These are phyloP conservation scores for Cryphonectria naterciae DNA, from an alignment of 2,329 filamentous ascomycete species.

Conservation along the genomic window DNA sequence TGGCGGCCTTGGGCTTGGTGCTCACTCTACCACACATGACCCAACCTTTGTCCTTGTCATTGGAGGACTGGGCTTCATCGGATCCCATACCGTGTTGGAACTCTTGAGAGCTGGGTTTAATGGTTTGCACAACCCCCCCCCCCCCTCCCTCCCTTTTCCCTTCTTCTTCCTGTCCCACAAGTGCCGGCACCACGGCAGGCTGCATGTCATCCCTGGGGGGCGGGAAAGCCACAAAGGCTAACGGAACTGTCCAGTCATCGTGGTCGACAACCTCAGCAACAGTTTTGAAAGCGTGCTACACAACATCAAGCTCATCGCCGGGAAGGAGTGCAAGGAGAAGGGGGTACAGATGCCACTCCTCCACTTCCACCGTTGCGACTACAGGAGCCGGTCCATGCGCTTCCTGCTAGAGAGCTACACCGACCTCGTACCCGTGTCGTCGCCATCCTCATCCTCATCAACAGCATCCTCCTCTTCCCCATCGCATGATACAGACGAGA, in stretches of 20 bases:
- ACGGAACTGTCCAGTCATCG: constrained; percentile 41
- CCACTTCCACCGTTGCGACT: constrained; percentile 45
- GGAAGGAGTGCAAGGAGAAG: constrained; percentile 35
- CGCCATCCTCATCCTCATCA: background rate
- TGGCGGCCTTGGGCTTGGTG: constrained; percentile 20
- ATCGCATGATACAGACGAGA: background rate
- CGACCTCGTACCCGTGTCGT: constrained; percentile 29
- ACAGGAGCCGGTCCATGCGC: constrained; percentile 43
- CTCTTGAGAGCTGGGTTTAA: constrained; percentile 58
- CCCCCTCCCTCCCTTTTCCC: rapidly evolving
- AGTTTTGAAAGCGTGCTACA: constrained; percentile 40
- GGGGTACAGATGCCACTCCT: constrained; percentile 35
- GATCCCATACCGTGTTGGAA: constrained; percentile 58
- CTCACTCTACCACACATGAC: constrained; percentile 23
- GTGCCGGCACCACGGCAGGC: background rate
- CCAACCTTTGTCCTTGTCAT: constrained; percentile 50
- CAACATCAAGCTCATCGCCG: constrained; percentile 36
- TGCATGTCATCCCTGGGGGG: background rate
- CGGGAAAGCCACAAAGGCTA: background rate
- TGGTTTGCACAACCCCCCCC: constrained; percentile 32
- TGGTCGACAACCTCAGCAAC: constrained; percentile 52
- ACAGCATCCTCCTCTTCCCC: no score
- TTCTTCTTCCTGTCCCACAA: background rate
- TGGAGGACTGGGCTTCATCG: constrained; percentile 59
- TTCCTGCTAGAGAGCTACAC: constrained; percentile 43